Evolutionary conservation across 1,139 yeast species (phyloP), one percentile per base, ranked within the genome.

Genomic region (Geotrichum carabidarum): DNA sequence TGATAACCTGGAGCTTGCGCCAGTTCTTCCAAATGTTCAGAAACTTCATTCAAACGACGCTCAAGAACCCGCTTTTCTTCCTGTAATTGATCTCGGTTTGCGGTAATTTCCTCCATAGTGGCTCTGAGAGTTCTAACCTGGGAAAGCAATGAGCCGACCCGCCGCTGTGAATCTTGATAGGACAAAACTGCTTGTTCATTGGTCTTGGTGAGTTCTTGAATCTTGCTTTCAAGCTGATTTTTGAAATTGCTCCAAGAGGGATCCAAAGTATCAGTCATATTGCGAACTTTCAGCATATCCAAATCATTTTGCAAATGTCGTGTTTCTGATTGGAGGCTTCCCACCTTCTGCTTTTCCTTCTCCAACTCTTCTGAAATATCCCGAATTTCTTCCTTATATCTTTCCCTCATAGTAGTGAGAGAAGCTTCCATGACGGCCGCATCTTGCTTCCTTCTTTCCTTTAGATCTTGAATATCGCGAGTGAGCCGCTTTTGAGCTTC

Each of bases 271-370:
- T 57, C 59, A 17, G 50, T 48, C 9, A 36, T 40, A 51, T 56
- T 47, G 50, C 55, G 54, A 17, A 57, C 55, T 37, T 55, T 54
- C n/a, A 59, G 62, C 47, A 65, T 56, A 59, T 86, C 90, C 53
- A 82, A 71, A 58, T 84, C 86, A 60, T 83, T 77, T 49, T 79
- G 80, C 38, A 83, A 68, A 48, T 80, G 79, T 55, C 85, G 83
- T 60, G 83, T 76, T 53, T 82, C 84, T 62, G 83, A 85, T 55
- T 82, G 80, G 53, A 86, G 69, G 36, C 79, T 80, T 0, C 61
- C 47, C 30, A 56, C 52, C 22, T 55, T 54, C 38, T 58, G 88
- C 80, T 69, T 86, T 68, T 83, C 74, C 60, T 79, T 77, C 60
- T 77, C 77, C 44, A 88, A 68, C 50, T 85, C 88, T 36, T 76